Base-by-base conservation (phyloP, 106 monocot species). In the Acorus calamus region DNA sequence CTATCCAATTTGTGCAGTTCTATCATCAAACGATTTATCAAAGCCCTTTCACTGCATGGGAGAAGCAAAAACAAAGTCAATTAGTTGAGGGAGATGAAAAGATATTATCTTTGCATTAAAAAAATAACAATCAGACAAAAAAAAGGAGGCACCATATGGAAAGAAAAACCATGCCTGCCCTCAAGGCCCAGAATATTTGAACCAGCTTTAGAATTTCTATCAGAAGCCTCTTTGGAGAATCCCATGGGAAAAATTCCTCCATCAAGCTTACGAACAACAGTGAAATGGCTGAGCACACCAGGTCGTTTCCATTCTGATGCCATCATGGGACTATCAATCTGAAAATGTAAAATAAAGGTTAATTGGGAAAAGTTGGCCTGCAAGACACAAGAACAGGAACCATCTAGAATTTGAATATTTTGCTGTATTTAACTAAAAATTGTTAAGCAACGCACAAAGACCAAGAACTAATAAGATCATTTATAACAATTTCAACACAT, bases 251-350 rank as follows among this genome's bases (percentile, higher is more conserved):
- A 91, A 65, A 91, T 87, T 51, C 70, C 78, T 46, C 96, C 96
- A 48, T 91, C 96, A 80, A 91, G 90, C 51, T 91, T 91, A 53
- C 96, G 77, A 6, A 96, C 64, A 66, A 91, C 82, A 61, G 91
- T 87, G 70, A 90, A 87, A 80, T 84, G 70, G 67, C 74, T 87
- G 60, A 92, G 81, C 44, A 80, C 60, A 47, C 72, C 84, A 53
- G 70, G 71, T 62, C 71, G 82, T 59, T 87, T 78, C 79, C 81
- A 82, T 47, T 90, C 90, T 42, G 86, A 86, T 44, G 80, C 64
- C 60, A 82, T 51, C 84, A 96, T 90, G 53, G 96, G 91, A 42
- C 87, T 74, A 58, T 96, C 96, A 76, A 96, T 84, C 96, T 96
- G 74, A 48, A 75, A 52, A 64, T 52, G 12, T 12, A 62, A 66